Evolutionary conservation across 1,139 yeast species (phyloP).

Genomic region (Suhomyces yuchorum): DNA sequence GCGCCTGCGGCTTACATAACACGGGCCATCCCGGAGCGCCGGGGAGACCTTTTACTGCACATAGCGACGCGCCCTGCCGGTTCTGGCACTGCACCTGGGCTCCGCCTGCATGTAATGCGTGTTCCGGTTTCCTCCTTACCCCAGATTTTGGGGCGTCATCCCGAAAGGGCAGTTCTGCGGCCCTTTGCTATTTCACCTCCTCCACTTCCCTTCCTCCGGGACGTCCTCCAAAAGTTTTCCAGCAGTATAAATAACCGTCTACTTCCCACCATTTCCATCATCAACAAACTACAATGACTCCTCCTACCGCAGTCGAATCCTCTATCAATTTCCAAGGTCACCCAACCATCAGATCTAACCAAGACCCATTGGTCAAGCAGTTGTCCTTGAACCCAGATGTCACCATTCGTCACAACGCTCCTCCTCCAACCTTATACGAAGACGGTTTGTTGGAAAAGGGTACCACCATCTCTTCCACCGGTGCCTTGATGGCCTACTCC

Average conservation of each 20-base stretch:
- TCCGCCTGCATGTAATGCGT: neutral
- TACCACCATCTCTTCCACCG: slow-evolving; percentile 89
- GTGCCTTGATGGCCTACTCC: slow-evolving; percentile 94
- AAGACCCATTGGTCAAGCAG: slow-evolving; percentile 49
- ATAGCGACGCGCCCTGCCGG: neutral
- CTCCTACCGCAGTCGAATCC: slow-evolving; percentile 53
- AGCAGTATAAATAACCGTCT: slow-evolving; percentile 19
- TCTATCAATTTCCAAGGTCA: slow-evolving; percentile 47
- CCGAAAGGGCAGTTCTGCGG: slow-evolving; percentile 10
- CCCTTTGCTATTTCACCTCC: neutral
- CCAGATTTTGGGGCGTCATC: slow-evolving; percentile 19
- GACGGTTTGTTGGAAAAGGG: slow-evolving; percentile 91
- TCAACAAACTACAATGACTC: slow-evolving; percentile 33
- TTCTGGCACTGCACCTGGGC: neutral
- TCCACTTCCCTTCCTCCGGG: slow-evolving; percentile 25
- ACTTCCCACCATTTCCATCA: slow-evolving; percentile 6
- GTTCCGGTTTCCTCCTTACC: slow-evolving; percentile 23
- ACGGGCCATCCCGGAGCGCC: slow-evolving; percentile 12
- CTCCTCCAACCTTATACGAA: slow-evolving; percentile 91
- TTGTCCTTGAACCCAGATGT: slow-evolving; percentile 52
- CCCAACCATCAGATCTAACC: slow-evolving; percentile 44
- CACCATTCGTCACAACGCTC: slow-evolving; percentile 79
- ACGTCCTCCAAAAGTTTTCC: neutral
- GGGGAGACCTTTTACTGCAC: neutral
- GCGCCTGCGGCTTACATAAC: slow-evolving; percentile 12